These are phyloP conservation scores for Venturia asperata DNA, from an alignment of 2,329 filamentous ascomycete species.

Conservation along the genomic window DNA sequence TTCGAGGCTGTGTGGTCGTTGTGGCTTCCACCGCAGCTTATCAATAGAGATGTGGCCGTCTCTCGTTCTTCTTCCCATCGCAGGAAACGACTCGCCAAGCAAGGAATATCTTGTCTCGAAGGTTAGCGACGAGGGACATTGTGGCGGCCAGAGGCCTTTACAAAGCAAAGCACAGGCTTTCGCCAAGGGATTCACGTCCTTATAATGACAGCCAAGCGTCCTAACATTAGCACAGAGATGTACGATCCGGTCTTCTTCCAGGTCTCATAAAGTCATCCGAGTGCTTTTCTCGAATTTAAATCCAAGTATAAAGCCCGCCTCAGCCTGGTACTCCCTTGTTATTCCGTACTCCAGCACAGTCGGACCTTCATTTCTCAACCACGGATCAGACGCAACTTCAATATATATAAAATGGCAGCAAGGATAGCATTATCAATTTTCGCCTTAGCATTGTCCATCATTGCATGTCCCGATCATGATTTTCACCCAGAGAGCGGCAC, in stretches of 20 bases:
- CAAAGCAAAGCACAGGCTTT: background rate
- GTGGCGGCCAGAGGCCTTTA: background rate
- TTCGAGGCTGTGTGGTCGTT: background rate
- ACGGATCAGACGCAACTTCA: too few species aligned
- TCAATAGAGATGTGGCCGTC: background rate
- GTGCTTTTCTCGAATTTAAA: background rate
- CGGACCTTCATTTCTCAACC: background rate
- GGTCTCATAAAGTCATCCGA: background rate
- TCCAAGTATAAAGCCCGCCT: background rate
- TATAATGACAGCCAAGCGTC: background rate
- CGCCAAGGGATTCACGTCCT: background rate
- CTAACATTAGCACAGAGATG: background rate
- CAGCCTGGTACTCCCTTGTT: background rate
- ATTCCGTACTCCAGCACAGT: background rate
- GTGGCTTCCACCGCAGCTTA: background rate
- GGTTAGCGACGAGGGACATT: background rate
- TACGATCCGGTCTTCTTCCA: background rate
- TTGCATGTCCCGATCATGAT: slow-evolving; percentile 13
- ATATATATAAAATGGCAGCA: background rate
- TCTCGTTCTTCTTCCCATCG: background rate
- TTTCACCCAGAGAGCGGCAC: background rate
- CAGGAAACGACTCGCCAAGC: background rate
- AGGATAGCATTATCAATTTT: slow-evolving; percentile 3
- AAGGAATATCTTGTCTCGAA: background rate
- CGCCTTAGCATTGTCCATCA: background rate